phyloP scores from a whole-genome alignment of 768 basidiomycete genomes.

The Pleurotus giganteus region DNA sequence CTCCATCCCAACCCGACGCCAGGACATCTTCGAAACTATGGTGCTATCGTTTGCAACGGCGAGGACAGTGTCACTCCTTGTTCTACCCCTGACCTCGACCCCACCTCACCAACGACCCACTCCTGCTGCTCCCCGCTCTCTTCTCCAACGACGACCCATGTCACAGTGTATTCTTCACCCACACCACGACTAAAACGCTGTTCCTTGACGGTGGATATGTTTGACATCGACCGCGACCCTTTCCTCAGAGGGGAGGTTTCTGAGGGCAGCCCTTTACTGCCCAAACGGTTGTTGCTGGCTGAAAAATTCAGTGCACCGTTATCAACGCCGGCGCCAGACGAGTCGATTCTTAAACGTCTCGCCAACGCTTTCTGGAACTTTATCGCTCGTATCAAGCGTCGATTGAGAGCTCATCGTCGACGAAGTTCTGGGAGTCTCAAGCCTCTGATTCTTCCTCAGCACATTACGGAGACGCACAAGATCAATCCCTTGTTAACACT shows the following conservation, averaged over 20 bases:
- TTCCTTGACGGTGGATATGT: not conserved
- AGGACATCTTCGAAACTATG: not conserved
- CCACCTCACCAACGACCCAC: constrained; percentile 16
- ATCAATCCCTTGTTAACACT: not conserved
- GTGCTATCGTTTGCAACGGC: constrained; percentile 1
- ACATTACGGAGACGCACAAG: not conserved
- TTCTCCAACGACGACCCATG: constrained; percentile 10
- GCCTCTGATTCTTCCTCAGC: constrained; percentile 2
- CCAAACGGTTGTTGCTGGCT: not conserved
- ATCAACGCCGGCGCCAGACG: not conserved
- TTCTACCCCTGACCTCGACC: not conserved
- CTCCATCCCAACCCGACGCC: not conserved
- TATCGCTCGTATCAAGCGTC: not conserved
- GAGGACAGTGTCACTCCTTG: not conserved
- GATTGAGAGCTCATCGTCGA: not conserved
- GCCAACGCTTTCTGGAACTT: not conserved
- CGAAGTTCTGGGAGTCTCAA: constrained; percentile 1
- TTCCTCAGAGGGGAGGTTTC: not conserved
- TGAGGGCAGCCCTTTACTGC: not conserved
- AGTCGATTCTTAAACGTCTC: not conserved
- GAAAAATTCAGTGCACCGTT: not conserved
- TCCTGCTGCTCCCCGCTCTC: constrained; percentile 27
- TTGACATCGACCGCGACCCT: not conserved
- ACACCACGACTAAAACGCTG: not conserved
- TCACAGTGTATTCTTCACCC: not conserved